Percentiles rank a stretch among this genome's conserved stretches.
Conservation (phyloP, 495 filamentous ascomycete species). For the Geoglossum glabrum region DNA sequence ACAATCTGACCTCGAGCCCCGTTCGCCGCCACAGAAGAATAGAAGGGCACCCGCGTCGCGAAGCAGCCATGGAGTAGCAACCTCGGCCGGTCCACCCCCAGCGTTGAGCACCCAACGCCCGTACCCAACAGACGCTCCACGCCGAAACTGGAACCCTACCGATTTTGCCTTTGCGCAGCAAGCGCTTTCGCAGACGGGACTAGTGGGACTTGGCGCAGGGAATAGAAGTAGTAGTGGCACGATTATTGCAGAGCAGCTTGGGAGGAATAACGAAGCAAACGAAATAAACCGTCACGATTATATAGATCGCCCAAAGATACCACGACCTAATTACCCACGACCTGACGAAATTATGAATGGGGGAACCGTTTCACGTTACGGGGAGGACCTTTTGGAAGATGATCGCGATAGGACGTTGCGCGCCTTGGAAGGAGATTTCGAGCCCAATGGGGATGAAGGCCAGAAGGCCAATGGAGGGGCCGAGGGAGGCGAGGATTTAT, state of each 20-base stretch:
- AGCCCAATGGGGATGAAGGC: constrained; percentile 1
- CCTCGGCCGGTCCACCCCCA: constrained; percentile 23
- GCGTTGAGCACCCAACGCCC: constrained; percentile 25
- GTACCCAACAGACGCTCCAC: constrained; percentile 11
- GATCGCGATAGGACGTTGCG: constrained; percentile 29
- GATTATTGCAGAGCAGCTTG: not conserved
- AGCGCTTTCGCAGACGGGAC: constrained; percentile 2
- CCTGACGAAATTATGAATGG: constrained; percentile 29
- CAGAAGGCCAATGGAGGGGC: constrained; percentile 15
- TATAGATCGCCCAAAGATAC: not conserved
- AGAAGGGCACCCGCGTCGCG: constrained; percentile 22
- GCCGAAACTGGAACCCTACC: not conserved
- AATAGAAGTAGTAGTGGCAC: not conserved
- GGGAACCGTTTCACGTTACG: constrained; percentile 15
- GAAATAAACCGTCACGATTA: not conserved
- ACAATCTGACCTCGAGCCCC: not conserved
- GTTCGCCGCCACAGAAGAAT: not conserved
- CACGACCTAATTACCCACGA: constrained; percentile 14
- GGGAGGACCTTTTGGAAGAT: constrained; percentile 20
- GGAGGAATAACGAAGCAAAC: not conserved
- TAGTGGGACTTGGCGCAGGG: not conserved
- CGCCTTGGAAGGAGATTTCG: constrained; percentile 23
- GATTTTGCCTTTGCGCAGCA: constrained; percentile 2
- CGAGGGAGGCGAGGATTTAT: constrained; percentile 35
- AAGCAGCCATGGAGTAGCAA: constrained; percentile 25